Conservation (phyloP, 352 stramenopile genomes). For the Saprolegnia diclina region DNA sequence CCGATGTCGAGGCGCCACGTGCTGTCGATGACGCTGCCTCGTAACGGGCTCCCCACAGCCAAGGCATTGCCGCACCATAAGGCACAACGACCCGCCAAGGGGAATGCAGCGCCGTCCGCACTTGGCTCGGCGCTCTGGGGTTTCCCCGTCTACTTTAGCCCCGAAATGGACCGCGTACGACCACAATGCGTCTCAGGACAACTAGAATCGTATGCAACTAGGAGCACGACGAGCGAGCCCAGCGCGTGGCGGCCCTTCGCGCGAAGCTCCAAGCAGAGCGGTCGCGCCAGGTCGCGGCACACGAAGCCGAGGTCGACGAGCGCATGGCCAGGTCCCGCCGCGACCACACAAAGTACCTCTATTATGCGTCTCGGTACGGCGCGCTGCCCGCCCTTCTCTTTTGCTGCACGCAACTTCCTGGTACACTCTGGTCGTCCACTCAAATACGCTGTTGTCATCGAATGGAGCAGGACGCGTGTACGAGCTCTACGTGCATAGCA, state of each 20-base stretch:
- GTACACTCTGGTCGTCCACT: background rate
- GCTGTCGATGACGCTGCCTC: too few relatives aligned
- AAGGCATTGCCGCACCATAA: too few relatives aligned
- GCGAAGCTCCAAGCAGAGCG: slow-evolving; percentile 16
- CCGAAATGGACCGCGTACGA: slow-evolving; percentile 25
- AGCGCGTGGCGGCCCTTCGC: background rate
- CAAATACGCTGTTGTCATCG: background rate
- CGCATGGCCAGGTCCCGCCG: slow-evolving; percentile 6
- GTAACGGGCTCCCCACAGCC: too few relatives aligned
- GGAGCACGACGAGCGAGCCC: background rate
- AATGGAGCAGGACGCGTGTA: slow-evolving; percentile 29
- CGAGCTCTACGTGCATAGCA: slow-evolving; percentile 27
- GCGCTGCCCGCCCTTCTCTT: slow-evolving; percentile 32
- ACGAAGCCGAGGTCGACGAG: background rate
- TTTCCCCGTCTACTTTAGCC: slow-evolving; percentile 31
- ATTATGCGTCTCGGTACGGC: slow-evolving; percentile 30
- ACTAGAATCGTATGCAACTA: too few relatives aligned
- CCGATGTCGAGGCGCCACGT: too few relatives aligned
- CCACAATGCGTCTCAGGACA: too few relatives aligned
- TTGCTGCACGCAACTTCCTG: slow-evolving; percentile 31
- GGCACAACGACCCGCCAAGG: too few relatives aligned
- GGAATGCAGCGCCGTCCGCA: background rate
- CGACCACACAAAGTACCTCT: slow-evolving; percentile 34
- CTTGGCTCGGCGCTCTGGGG: slow-evolving; percentile 29
- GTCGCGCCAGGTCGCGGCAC: slow-evolving; percentile 1